A percentile compares a stretch with the other conserved stretches of the same genome.
Conservation (phyloP, 2,329 filamentous ascomycete species). For the Phialemoniopsis sp. region DNA sequence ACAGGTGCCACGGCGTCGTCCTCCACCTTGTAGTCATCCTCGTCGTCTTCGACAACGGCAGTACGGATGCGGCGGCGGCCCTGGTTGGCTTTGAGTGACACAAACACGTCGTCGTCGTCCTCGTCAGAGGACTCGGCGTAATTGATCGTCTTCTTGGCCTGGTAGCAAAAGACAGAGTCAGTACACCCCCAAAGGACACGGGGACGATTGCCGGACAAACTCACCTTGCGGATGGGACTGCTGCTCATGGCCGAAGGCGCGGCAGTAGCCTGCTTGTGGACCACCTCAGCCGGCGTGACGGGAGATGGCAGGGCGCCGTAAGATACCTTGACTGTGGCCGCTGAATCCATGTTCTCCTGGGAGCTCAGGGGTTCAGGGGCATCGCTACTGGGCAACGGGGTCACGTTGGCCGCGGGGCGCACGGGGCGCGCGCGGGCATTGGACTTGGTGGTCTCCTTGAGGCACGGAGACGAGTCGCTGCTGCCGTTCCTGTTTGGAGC, state of each 20-base stretch:
- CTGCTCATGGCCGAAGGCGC: conserved; percentile 42
- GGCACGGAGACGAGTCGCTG: conserved; percentile 27
- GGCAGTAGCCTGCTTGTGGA: conserved; percentile 33
- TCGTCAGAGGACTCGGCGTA: conserved; percentile 86
- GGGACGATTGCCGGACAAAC: too few species aligned
- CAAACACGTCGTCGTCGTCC: conserved; percentile 70
- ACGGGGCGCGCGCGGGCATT: conserved; percentile 34
- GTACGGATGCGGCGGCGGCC: conserved; percentile 42
- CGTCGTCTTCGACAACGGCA: conserved; percentile 59
- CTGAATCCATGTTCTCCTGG: conserved; percentile 58
- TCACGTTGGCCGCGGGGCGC: conserved; percentile 43
- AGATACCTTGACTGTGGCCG: conserved; percentile 43
- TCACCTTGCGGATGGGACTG: conserved; percentile 79
- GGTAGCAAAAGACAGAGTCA: too few species aligned
- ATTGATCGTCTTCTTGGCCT: conserved; percentile 54
- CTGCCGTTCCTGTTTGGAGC: conserved; percentile 16
- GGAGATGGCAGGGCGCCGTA: conserved; percentile 43
- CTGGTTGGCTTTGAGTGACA: conserved; percentile 31
- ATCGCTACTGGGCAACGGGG: conserved; percentile 80
- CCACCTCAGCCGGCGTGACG: conserved; percentile 34
- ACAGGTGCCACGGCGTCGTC: conserved; percentile 59
- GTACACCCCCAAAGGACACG: too few species aligned
- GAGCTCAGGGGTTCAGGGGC: conserved; percentile 62
- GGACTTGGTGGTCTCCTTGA: conserved; percentile 44
- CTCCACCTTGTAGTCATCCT: conserved; percentile 69